Evolutionary conservation across 441 rosid species (phyloP).

Genomic region (Lepidium campestre): DNA sequence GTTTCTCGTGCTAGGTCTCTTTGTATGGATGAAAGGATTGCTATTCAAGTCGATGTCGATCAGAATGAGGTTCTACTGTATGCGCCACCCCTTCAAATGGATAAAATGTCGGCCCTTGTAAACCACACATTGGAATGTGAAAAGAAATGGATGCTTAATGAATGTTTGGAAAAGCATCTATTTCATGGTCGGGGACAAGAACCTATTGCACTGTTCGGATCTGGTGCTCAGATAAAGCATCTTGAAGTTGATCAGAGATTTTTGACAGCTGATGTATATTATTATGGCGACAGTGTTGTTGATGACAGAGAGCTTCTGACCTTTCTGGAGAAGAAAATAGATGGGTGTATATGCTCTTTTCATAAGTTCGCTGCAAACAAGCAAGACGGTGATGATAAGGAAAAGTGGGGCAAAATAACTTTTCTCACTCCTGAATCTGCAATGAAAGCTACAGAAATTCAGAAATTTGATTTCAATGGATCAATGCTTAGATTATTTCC

Average conservation of each 20-base stretch:
- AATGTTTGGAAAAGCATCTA: slow-evolving; percentile 67
- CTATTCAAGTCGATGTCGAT: slow-evolving; percentile 48
- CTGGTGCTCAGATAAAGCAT: slow-evolving; percentile 92
- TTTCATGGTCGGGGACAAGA: slow-evolving; percentile 50
- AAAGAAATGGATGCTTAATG: slow-evolving; percentile 54
- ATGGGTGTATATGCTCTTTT: slow-evolving; percentile 53
- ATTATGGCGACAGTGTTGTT: slow-evolving; percentile 35
- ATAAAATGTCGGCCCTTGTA: slow-evolving; percentile 47
- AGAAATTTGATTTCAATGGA: slow-evolving; percentile 46
- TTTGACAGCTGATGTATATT: slow-evolving; percentile 59
- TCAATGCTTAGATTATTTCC: slow-evolving; percentile 45
- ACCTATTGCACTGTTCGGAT: slow-evolving; percentile 71
- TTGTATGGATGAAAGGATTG: slow-evolving; percentile 57
- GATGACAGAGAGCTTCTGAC: slow-evolving; percentile 70
- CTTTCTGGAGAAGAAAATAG: slow-evolving; percentile 53
- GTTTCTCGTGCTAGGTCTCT: slow-evolving; percentile 43
- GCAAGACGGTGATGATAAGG: slow-evolving; percentile 43
- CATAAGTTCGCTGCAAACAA: slow-evolving; percentile 37
- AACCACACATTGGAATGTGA: slow-evolving; percentile 53
- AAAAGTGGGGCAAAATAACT: slow-evolving; percentile 65
- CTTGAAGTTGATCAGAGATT: slow-evolving; percentile 70
- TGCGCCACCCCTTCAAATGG: slow-evolving; percentile 47
- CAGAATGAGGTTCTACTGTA: slow-evolving; percentile 60
- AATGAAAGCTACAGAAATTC: slow-evolving; percentile 46
- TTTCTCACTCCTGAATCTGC: slow-evolving; percentile 64